Evolutionary conservation across 371 early-diverging fungal genomes (phyloP).

Genomic region (Rhizomucor miehei): DNA sequence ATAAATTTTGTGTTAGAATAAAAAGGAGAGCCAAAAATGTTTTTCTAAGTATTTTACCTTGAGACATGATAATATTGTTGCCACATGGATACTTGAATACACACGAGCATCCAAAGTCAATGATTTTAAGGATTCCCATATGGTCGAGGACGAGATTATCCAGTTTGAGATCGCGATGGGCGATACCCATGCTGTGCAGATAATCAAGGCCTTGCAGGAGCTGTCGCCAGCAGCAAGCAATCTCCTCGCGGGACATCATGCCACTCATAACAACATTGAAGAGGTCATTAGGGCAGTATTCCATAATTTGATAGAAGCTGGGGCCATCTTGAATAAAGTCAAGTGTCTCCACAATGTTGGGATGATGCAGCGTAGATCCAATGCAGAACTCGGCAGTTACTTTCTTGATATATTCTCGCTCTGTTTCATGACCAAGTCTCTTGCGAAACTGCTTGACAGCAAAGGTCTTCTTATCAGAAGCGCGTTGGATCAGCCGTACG

Average conservation of each 20-base stretch:
- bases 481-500: constrained; percentile 61
- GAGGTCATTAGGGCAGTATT: constrained; percentile 77
- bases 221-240: constrained; percentile 73
- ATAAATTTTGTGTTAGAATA: background rate
- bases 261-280: constrained; percentile 73
- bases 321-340: constrained; percentile 73
- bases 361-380: constrained; percentile 76
- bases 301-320: constrained; percentile 75
- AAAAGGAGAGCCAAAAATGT: background rate
- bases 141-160: constrained; percentile 80
- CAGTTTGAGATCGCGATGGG: constrained; percentile 86
- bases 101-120: constrained; percentile 90
- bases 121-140: constrained; percentile 77
- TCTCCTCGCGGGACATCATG: constrained; percentile 62
- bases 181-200: constrained; percentile 75
- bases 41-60: constrained; percentile 42
- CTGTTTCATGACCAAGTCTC: constrained; percentile 60
- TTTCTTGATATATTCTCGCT: constrained; percentile 79
- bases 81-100: constrained; percentile 75
- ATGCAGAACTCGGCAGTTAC: constrained; percentile 88
- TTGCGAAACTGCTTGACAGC: constrained; percentile 85
- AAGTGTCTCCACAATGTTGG: constrained; percentile 81
- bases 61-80: constrained; percentile 47
- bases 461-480: constrained; percentile 59
- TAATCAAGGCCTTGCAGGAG: constrained; percentile 71